Percentiles rank a stretch among this genome's conserved stretches.
phyloP scores from a whole-genome alignment of 1,284 basidiomycete species.

The Cryptococcus jaspeensis region DNA sequence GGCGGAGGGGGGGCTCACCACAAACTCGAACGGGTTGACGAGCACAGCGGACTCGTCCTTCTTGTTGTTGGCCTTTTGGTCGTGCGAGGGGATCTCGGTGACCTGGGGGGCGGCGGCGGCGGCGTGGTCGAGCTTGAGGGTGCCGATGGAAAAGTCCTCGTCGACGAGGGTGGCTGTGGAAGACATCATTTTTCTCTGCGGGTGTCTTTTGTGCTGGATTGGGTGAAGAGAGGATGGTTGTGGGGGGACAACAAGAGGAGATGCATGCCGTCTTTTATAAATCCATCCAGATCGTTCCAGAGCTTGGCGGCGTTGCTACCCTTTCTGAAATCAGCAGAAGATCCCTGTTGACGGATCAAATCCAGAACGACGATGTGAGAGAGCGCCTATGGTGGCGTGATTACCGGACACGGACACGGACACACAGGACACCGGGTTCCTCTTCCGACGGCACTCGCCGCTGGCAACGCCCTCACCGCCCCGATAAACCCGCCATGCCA shows the following conservation, averaged over 20 bases:
- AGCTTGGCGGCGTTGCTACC: too few species aligned
- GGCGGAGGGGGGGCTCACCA: constrained; percentile 30
- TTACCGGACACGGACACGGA: too few species aligned
- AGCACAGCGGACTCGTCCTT: constrained; percentile 11
- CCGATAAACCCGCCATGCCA: too few species aligned
- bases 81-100: neutral
- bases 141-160: constrained; percentile 13
- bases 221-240: neutral
- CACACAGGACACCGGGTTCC: too few species aligned
- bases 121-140: constrained; percentile 21
- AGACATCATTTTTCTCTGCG: neutral
- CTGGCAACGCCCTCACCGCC: too few species aligned
- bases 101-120: neutral
- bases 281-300: neutral
- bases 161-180: constrained; percentile 10
- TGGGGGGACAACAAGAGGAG: neutral
- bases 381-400: too few species aligned
- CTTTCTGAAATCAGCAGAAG: too few species aligned
- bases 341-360: too few species aligned
- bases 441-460: too few species aligned
- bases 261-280: neutral
- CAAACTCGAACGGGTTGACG: constrained; percentile 48
- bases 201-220: neutral
- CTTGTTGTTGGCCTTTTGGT: neutral
- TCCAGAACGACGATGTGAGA: too few species aligned